These are phyloP conservation scores for Dittrichia graveolens DNA, from an alignment of 129 eudicot species.

Conservation along the genomic window DNA sequence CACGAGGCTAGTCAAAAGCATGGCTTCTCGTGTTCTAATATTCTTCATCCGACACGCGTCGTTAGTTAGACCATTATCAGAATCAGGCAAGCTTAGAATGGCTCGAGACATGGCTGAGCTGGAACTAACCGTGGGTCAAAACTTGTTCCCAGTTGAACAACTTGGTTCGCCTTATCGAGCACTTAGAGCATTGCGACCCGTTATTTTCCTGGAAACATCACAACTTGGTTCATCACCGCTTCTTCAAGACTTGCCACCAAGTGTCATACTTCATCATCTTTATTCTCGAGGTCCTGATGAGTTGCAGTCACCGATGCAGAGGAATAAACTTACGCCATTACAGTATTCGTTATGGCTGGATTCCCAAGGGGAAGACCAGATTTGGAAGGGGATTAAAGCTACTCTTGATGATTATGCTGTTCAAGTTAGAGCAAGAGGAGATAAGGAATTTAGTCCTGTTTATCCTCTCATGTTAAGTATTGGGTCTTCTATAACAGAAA, in stretches of 20 bases:
- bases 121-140: constrained; percentile 87
- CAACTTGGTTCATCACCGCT: constrained; percentile 75
- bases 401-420: constrained; percentile 89
- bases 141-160: constrained; percentile 87
- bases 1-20: constrained; percentile 71
- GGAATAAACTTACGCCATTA: constrained; percentile 72
- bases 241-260: constrained; percentile 76
- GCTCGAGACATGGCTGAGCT: constrained; percentile 96
- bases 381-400: constrained; percentile 90
- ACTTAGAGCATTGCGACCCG: constrained; percentile 87
- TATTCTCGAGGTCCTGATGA: constrained; percentile 91
- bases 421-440: constrained; percentile 73
- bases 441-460: constrained; percentile 85
- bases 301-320: constrained; percentile 83
- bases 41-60: constrained; percentile 86
- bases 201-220: constrained; percentile 78
- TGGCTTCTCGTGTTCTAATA: constrained; percentile 87
- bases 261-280: constrained; percentile 86
- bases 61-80: constrained; percentile 83
- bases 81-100: constrained; percentile 91
- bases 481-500: constrained; percentile 71
- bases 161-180: constrained; percentile 97
- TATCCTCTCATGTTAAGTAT: constrained; percentile 82
- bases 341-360: constrained; percentile 94
- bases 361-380: constrained; percentile 91